Evolutionary conservation across 176 grass and related monocot species (phyloP).

Genomic region (Saccharum spontaneum): DNA sequence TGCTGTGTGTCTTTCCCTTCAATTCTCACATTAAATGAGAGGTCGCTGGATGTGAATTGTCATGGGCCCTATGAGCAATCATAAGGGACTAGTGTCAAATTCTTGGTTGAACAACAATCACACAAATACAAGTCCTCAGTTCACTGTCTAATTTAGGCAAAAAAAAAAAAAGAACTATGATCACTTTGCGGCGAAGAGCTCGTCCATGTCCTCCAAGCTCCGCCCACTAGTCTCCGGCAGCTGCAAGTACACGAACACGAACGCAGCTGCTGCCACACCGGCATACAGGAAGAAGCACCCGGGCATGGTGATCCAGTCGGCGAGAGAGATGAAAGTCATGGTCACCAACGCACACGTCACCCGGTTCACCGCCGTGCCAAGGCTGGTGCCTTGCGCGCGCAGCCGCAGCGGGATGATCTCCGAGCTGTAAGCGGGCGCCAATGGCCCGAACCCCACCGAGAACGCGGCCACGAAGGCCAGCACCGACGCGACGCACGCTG

Average conservation of each 20-base stretch:
- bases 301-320: not conserved
- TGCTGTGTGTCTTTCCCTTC: not conserved
- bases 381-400: not conserved
- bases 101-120: no score
- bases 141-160: no score
- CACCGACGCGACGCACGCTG: conserved; percentile 26
- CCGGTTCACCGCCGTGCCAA: not conserved
- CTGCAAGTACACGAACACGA: not conserved
- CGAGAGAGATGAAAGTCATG: conserved; percentile 5
- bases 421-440: conserved; percentile 28
- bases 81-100: no score
- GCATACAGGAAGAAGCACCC: conserved; percentile 2
- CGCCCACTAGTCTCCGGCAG: not conserved
- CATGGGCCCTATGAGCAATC: no score
- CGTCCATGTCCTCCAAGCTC: not conserved
- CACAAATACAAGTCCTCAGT: no score
- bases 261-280: not conserved
- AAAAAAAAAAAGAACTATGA: not conserved
- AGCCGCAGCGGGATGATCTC: conserved; percentile 16
- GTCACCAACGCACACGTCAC: not conserved
- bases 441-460: conserved; percentile 50
- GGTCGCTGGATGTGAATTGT: not conserved
- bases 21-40: not conserved
- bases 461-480: conserved; percentile 43
- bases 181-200: not conserved